These are phyloP conservation scores for Saccharum officinarum DNA, from an alignment of 176 grass and related monocot species.

Conservation along the genomic window DNA sequence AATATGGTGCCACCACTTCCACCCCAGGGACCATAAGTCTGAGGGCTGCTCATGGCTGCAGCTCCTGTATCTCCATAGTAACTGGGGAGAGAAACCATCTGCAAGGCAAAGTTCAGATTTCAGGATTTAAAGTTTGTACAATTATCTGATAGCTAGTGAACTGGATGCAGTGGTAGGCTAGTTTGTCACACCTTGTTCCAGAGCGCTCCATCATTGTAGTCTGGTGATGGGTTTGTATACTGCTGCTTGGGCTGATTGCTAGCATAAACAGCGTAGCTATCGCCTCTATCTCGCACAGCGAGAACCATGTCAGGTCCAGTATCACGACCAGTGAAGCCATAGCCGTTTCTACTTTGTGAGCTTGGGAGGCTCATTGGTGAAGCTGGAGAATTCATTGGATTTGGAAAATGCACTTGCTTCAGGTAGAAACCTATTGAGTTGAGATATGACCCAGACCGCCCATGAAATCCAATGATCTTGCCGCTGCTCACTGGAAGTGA, in stretches of 20 bases:
- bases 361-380: slow-evolving; percentile 37
- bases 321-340: background rate
- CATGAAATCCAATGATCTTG: slow-evolving; percentile 68
- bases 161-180: background rate
- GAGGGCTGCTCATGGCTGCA: slow-evolving; percentile 29
- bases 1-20: slow-evolving; percentile 94
- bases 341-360: slow-evolving; percentile 30
- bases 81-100: slow-evolving; percentile 64
- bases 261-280: slow-evolving; percentile 51
- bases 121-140: background rate
- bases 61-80: slow-evolving; percentile 46
- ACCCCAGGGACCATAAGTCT: slow-evolving; percentile 89
- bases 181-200: slow-evolving; percentile 53
- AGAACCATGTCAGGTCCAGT: slow-evolving; percentile 52
- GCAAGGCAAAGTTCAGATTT: slow-evolving; percentile 27
- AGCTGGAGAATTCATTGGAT: slow-evolving; percentile 40
- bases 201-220: slow-evolving; percentile 30
- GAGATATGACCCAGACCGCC: slow-evolving; percentile 65
- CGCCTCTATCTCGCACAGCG: slow-evolving; percentile 45
- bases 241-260: slow-evolving; percentile 51
- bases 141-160: background rate
- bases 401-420: slow-evolving; percentile 53
- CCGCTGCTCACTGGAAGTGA: slow-evolving; percentile 57
- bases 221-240: slow-evolving; percentile 24
- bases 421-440: slow-evolving; percentile 67